phyloP scores from a whole-genome alignment of 2,329 filamentous ascomycete species.

The Penicillium sp. region DNA sequence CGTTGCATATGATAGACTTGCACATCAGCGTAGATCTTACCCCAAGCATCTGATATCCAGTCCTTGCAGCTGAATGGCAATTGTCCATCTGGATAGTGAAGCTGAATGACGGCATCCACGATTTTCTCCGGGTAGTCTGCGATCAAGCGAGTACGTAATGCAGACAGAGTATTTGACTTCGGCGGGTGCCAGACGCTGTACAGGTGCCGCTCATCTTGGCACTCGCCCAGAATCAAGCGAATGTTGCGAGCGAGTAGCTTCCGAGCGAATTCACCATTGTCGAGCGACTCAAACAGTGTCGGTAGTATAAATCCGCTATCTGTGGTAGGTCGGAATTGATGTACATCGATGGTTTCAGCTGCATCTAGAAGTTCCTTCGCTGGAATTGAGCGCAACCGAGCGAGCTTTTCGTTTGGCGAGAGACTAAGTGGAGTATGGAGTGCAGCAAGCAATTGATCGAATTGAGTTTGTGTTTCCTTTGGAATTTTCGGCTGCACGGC shows the following conservation, averaged over 20 bases:
- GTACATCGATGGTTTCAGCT: slow-evolving; percentile 40
- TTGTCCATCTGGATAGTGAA: slow-evolving; percentile 41
- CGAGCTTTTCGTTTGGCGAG: slow-evolving; percentile 42
- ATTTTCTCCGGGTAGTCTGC: slow-evolving; percentile 48
- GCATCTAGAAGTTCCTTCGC: slow-evolving; percentile 41
- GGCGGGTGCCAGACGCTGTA: slow-evolving; percentile 51
- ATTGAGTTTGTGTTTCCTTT: slow-evolving; percentile 47
- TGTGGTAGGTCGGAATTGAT: slow-evolving; percentile 51
- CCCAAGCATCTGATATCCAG: slow-evolving; percentile 49
- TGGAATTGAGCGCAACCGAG: slow-evolving; percentile 40
- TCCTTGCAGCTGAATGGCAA: slow-evolving; percentile 39
- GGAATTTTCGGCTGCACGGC: slow-evolving; percentile 49
- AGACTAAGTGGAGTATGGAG: slow-evolving; percentile 43
- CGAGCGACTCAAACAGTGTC: slow-evolving; percentile 43
- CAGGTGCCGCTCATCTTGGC: slow-evolving; percentile 48
- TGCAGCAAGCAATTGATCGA: slow-evolving; percentile 45
- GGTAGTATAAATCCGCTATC: slow-evolving; percentile 46
- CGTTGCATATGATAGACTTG: slow-evolving; percentile 52
- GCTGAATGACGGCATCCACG: slow-evolving; percentile 41
- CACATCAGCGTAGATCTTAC: slow-evolving; percentile 51
- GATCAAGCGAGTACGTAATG: slow-evolving; percentile 44
- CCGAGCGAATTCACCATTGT: slow-evolving; percentile 45
- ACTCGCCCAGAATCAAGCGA: slow-evolving; percentile 51
- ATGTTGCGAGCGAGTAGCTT: slow-evolving; percentile 43
- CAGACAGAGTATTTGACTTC: slow-evolving; percentile 33